phyloP scores from a whole-genome alignment of 2,329 filamentous ascomycete species.

The Fusarium avenaceum region DNA sequence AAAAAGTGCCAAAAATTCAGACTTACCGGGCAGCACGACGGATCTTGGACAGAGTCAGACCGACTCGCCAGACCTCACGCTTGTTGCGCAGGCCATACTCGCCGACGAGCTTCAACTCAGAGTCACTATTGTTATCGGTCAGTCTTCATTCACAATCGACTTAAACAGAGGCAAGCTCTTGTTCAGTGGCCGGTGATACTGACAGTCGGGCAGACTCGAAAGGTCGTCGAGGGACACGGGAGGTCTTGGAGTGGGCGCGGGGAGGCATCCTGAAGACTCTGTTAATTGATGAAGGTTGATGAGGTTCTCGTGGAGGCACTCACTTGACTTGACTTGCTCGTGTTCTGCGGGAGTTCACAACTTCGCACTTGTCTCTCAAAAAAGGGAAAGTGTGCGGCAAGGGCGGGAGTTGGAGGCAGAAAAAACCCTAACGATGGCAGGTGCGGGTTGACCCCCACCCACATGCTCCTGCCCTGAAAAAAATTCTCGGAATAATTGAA shows the following conservation, averaged over 20 bases:
- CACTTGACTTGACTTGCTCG: conserved; percentile 56
- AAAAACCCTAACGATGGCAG: not conserved
- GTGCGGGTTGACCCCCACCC: conserved; percentile 24
- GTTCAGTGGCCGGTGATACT: conserved; percentile 97
- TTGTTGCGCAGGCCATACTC: conserved; percentile 99
- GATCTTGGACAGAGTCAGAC: conserved; percentile 99
- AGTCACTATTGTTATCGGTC: conserved; percentile 83
- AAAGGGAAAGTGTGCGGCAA: too few species aligned
- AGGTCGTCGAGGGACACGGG: conserved; percentile 97
- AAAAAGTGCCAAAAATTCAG: conserved; percentile 4
- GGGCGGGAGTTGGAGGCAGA: too few species aligned
- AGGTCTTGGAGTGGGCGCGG: conserved; percentile 96
- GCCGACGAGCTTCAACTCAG: conserved; percentile 99
- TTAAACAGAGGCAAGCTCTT: conserved; percentile 97
- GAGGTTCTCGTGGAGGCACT: conserved; percentile 45
- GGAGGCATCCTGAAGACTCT: conserved; percentile 56
- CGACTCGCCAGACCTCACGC: conserved; percentile 99
- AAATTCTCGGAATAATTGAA: conserved; percentile 49
- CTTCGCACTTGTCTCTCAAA: conserved; percentile 37
- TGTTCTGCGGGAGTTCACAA: conserved; percentile 54
- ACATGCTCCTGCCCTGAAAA: conserved; percentile 55
- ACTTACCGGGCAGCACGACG: conserved; percentile 99
- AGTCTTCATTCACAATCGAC: conserved; percentile 86
- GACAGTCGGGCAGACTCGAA: conserved; percentile 99
- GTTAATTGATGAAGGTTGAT: conserved; percentile 47